A percentile compares a stretch with the other conserved stretches of the same genome.
These are phyloP conservation scores for Penicillium sp. DNA, from an alignment of 2,329 filamentous ascomycete species.

Conservation along the genomic window DNA sequence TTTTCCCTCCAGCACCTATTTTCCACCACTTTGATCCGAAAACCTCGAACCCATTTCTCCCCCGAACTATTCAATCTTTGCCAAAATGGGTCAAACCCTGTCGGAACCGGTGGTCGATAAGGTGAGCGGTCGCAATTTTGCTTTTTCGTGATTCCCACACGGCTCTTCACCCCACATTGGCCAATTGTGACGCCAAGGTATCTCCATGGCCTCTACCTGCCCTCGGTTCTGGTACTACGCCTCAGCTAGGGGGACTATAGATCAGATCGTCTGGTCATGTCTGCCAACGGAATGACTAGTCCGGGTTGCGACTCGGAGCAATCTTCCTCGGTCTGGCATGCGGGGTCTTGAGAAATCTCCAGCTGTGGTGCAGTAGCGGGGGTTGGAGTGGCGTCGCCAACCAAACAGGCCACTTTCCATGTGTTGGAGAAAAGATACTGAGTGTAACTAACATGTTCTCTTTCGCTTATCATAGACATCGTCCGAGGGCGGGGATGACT, in stretches of 20 bases:
- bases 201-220: neutral
- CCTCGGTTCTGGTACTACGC: neutral
- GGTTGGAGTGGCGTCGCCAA: constrained; percentile 2
- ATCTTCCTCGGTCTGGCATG: constrained; percentile 8
- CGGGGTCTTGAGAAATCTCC: constrained; percentile 7
- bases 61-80: constrained; percentile 23
- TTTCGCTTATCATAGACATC: constrained; percentile 61
- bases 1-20: constrained; percentile 23
- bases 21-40: constrained; percentile 12
- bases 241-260: neutral
- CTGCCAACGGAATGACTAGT: neutral
- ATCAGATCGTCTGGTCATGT: neutral
- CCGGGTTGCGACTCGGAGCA: neutral
- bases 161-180: constrained; percentile 26
- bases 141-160: constrained; percentile 9
- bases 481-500: constrained; percentile 84
- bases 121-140: constrained; percentile 56
- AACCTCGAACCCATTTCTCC: constrained; percentile 15
- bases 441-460: constrained; percentile 3
- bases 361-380: constrained; percentile 9
- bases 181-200: constrained; percentile 6
- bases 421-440: neutral
- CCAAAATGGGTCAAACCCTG: constrained; percentile 93
- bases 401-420: neutral
- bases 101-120: constrained; percentile 99